These are phyloP conservation scores for Mycosarcoma mackinlayi DNA, from an alignment of 1,284 basidiomycete genomes.

Conservation along the genomic window DNA sequence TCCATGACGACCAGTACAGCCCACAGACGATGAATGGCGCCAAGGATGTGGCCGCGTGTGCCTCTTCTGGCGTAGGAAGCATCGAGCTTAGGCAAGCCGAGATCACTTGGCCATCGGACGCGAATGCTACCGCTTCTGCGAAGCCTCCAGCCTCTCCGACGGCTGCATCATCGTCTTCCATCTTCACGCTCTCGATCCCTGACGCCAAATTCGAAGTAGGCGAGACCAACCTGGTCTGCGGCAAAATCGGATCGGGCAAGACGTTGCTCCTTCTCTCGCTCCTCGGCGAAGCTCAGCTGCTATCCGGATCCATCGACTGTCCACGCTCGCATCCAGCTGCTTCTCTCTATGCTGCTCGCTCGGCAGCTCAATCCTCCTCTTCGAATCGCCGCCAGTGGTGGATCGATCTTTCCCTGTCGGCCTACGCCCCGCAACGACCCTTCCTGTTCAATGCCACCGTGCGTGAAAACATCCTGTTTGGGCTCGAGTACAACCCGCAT, in stretches of 20 bases:
- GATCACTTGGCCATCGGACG: slow-evolving; percentile 28
- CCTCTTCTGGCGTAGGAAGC: not conserved
- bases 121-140: not conserved
- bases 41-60: not conserved
- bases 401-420: slow-evolving; percentile 69
- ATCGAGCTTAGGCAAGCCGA: slow-evolving; percentile 20
- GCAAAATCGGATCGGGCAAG: slow-evolving; percentile 66
- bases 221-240: slow-evolving; percentile 43
- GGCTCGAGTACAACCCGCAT: slow-evolving; percentile 70
- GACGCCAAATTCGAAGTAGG: slow-evolving; percentile 22
- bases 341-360: slow-evolving; percentile 8
- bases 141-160: not conserved
- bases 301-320: slow-evolving; percentile 49
- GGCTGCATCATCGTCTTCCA: not conserved
- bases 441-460: slow-evolving; percentile 88
- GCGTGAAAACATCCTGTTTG: slow-evolving; percentile 72
- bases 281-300: slow-evolving; percentile 59
- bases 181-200: slow-evolving; percentile 28
- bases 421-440: slow-evolving; percentile 83
- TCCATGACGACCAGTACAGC: slow-evolving; percentile 67
- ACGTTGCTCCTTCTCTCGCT: slow-evolving; percentile 58
- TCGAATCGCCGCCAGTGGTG: slow-evolving; percentile 10
- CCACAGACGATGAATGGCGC: slow-evolving; percentile 10
- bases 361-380: slow-evolving; percentile 1
- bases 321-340: slow-evolving; percentile 40